These are phyloP conservation scores for Neofusicoccum sp. DNA, from an alignment of 2,329 filamentous ascomycete species.

Conservation along the genomic window DNA sequence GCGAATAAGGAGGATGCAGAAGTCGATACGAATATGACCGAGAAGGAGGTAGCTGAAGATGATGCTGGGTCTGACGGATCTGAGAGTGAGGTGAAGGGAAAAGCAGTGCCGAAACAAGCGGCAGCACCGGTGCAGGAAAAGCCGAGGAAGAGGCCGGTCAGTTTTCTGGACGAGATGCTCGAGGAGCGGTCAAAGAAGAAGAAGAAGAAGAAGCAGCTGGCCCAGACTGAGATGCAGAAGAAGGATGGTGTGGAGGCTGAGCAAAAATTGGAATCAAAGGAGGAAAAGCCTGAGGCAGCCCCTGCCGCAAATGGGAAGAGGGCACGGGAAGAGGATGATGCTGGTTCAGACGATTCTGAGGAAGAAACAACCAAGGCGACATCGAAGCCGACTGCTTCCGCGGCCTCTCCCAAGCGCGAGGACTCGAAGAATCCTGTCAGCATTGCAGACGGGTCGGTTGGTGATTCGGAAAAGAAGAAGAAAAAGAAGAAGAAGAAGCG, in stretches of 20 bases:
- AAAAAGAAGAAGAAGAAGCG: conserved; percentile 8
- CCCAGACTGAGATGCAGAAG: background rate
- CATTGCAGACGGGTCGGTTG: background rate
- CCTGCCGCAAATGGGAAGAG: background rate
- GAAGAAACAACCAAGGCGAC: background rate
- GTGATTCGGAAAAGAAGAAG: background rate
- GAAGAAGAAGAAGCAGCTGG: conserved; percentile 46
- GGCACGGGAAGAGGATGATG: background rate
- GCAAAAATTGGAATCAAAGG: background rate
- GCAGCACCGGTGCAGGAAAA: background rate
- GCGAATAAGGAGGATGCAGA: conserved; percentile 15
- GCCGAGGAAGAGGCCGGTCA: conserved; percentile 32
- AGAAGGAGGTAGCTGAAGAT: conserved; percentile 25
- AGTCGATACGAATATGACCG: conserved; percentile 25
- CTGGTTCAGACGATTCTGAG: background rate
- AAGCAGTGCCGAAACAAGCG: background rate
- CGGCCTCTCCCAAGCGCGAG: background rate
- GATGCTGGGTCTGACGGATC: conserved; percentile 23
- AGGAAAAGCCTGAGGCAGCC: background rate
- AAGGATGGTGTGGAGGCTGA: background rate
- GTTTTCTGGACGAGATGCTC: conserved; percentile 59
- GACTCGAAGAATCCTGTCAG: background rate
- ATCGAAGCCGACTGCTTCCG: background rate
- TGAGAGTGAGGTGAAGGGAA: conserved; percentile 24
- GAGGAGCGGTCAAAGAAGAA: conserved; percentile 54